Percentiles rank a stretch among this genome's conserved stretches.
These are phyloP conservation scores for Lipomyces mesembrius DNA, from an alignment of 805 yeast genomes.

Conservation along the genomic window DNA sequence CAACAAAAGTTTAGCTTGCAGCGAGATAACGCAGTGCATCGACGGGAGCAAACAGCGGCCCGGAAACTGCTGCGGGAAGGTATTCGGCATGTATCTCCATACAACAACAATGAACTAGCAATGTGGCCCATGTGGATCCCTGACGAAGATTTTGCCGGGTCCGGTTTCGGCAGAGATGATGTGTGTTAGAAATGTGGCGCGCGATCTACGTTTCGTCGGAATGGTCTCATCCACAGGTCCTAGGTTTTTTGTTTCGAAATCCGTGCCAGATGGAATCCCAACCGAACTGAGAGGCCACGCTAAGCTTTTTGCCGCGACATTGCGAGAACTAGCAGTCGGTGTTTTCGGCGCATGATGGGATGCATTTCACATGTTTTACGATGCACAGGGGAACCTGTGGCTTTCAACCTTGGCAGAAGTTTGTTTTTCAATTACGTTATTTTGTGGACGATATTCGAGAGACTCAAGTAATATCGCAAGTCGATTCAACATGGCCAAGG, in stretches of 20 bases:
- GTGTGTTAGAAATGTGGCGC: slow-evolving; percentile 33
- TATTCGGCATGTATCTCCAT: slow-evolving; percentile 28
- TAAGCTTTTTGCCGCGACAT: slow-evolving; percentile 22
- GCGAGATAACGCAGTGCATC: not conserved
- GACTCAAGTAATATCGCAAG: slow-evolving; percentile 18
- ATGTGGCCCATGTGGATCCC: slow-evolving; percentile 21
- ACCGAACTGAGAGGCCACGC: slow-evolving; percentile 13
- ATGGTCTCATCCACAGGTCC: slow-evolving; percentile 23
- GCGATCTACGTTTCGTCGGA: slow-evolving; percentile 24
- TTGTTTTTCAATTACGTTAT: slow-evolving; percentile 48
- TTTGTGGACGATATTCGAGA: slow-evolving; percentile 27
- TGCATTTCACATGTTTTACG: slow-evolving; percentile 39
- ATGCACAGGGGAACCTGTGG: slow-evolving; percentile 41
- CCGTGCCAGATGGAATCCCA: slow-evolving; percentile 22
- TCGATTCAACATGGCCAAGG: slow-evolving; percentile 22
- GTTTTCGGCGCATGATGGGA: too few relatives aligned
- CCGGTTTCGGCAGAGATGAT: slow-evolving; percentile 27
- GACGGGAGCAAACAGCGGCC: slow-evolving; percentile 20
- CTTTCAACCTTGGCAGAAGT: slow-evolving; percentile 48
- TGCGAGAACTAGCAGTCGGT: slow-evolving; percentile 25
- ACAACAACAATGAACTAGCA: slow-evolving; percentile 13
- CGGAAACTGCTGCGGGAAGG: slow-evolving; percentile 27
- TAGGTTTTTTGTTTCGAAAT: slow-evolving; percentile 17
- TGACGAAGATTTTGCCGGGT: slow-evolving; percentile 15
- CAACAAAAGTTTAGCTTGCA: not conserved